Percentiles rank a stretch among this genome's conserved stretches.
These are phyloP conservation scores for Goffeauzyma gilvescens DNA, from an alignment of 768 basidiomycete species.

Conservation along the genomic window DNA sequence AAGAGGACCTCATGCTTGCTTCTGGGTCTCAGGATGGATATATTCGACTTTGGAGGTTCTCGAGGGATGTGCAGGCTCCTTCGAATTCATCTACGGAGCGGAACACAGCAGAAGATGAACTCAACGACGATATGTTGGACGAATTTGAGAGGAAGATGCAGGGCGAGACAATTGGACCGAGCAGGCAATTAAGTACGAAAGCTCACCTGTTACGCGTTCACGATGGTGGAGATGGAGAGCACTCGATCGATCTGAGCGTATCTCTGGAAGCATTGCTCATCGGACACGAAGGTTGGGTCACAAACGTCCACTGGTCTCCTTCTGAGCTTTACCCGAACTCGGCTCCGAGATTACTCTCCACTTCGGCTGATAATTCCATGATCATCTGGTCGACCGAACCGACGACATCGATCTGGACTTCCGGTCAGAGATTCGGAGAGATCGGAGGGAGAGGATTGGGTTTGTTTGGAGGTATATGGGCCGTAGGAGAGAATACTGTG, in stretches of 20 bases:
- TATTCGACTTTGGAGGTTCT: conserved; percentile 80
- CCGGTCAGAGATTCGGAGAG: conserved; percentile 76
- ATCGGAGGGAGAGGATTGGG: conserved; percentile 73
- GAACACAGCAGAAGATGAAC: conserved; percentile 19
- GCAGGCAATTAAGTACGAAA: conserved; percentile 71
- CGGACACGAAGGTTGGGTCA: conserved; percentile 88
- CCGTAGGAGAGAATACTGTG: conserved; percentile 32
- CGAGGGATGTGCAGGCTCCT: conserved; percentile 34
- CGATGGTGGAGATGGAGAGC: conserved; percentile 31
- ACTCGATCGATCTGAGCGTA: conserved; percentile 18
- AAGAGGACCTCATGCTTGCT: conserved; percentile 46
- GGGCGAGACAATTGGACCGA: conserved; percentile 51
- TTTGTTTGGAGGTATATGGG: conserved; percentile 82
- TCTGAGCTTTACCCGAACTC: conserved; percentile 13
- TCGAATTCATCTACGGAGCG: conserved; percentile 1
- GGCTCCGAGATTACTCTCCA: conserved; percentile 54
- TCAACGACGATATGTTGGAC: conserved; percentile 62
- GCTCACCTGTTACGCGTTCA: conserved; percentile 59
- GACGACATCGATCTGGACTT: conserved; percentile 56
- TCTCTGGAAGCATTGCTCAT: conserved; percentile 74
- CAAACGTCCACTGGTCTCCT: conserved; percentile 68
- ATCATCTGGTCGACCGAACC: conserved; percentile 68
- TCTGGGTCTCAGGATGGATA: conserved; percentile 91
- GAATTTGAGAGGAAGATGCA: conserved; percentile 63
- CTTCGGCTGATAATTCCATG: conserved; percentile 83